phyloP scores from a whole-genome alignment of 805 yeast genomes.

The Saccharomyces mikatae region DNA sequence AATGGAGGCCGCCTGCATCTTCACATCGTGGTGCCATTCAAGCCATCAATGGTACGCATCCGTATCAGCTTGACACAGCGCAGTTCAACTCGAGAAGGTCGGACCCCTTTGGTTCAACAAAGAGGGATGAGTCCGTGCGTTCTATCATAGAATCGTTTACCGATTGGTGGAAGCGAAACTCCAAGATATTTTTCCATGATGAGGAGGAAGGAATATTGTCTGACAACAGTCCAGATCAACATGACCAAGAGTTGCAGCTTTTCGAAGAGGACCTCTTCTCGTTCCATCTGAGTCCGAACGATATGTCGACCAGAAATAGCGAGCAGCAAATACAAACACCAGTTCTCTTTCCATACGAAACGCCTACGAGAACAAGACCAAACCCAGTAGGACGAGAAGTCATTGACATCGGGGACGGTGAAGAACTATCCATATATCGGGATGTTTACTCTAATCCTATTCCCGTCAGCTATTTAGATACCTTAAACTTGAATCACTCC shows the following conservation, averaged over 20 bases:
- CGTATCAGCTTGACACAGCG: slow-evolving; percentile 19
- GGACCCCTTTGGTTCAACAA: neutral
- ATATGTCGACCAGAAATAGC: neutral
- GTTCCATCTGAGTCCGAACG: neutral
- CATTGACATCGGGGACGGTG: neutral
- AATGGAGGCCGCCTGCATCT: slow-evolving; percentile 23
- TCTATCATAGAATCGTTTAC: neutral
- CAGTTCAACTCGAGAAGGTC: neutral
- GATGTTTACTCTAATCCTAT: neutral
- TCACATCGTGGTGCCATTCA: slow-evolving; percentile 19
- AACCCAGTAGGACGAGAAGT: neutral
- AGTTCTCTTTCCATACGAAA: neutral
- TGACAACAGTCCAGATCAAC: neutral
- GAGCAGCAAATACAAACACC: neutral
- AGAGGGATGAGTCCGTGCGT: neutral
- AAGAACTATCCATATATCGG: neutral
- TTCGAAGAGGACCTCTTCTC: neutral
- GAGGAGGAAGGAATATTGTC: neutral
- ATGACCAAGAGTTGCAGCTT: neutral
- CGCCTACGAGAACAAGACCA: neutral
- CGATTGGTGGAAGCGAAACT: neutral
- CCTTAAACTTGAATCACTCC: neutral
- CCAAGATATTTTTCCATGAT: neutral
- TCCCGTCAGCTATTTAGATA: neutral
- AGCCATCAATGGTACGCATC: slow-evolving; percentile 24